Percentiles rank a stretch among this genome's conserved stretches.
Evolutionary conservation across 371 early-diverging fungal genomes (phyloP).

Genomic region (Caulochytrium protostelioides): DNA sequence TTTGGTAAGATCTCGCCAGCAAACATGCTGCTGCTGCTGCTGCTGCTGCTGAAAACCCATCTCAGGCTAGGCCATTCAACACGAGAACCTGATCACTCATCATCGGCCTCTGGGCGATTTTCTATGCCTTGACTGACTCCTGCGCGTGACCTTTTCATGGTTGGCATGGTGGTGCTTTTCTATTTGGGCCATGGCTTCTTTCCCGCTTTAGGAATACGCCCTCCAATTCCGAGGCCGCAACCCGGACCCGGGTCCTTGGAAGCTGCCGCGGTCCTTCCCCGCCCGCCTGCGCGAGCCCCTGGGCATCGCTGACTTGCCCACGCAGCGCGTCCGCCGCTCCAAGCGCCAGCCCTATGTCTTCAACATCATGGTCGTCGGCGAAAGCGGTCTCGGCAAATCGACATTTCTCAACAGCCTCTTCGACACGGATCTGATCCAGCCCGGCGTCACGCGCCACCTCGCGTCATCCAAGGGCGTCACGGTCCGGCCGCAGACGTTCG

Average conservation of each 20-base stretch:
- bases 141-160: too few species aligned
- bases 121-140: too few species aligned
- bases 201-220: constrained; percentile 55
- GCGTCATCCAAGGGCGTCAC: not conserved
- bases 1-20: too few species aligned
- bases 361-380: constrained; percentile 51
- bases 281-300: constrained; percentile 29
- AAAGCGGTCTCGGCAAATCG: constrained; percentile 35
- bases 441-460: not conserved
- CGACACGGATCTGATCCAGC: constrained; percentile 18
- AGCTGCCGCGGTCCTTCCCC: constrained; percentile 29
- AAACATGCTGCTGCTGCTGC: too few species aligned
- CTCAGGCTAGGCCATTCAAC: too few species aligned
- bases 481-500: constrained; percentile 1
- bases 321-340: constrained; percentile 38
- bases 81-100: too few species aligned
- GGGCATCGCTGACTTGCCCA: constrained; percentile 44
- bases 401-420: constrained; percentile 45
- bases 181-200: too few species aligned
- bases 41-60: too few species aligned
- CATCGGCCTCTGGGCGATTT: too few species aligned
- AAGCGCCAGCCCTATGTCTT: constrained; percentile 42
- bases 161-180: too few species aligned
- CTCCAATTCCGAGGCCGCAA: constrained; percentile 43
- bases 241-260: constrained; percentile 63